Base-by-base conservation (phyloP, 371 early-diverging fungal species). In the Mucor circinelloides region DNA sequence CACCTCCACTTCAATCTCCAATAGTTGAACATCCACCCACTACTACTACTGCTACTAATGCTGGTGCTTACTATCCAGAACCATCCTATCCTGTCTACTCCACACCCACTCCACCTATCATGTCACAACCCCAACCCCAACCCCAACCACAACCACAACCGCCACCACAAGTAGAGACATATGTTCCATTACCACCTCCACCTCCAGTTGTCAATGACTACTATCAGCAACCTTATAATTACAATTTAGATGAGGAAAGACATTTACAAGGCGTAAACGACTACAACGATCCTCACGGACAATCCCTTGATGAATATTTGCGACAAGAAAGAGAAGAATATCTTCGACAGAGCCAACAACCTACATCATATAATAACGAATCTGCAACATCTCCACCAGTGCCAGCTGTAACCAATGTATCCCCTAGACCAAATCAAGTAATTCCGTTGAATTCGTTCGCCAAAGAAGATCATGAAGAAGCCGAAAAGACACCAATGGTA, bases 241-340 rank as follows among this genome's bases (percentile, higher is more conserved):
- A 52, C 27, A 15, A 38, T 54, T 17, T 36, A 23, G 48, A 63
- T 7, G 63, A 69, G 12, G 69, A 69, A 42, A 27, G 28, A 8
- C 25, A 69, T 15, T 23, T 64, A 0, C 40, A 56, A 21, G 56
- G 64, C 12, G 32, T 64, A 12, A 42, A 56, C 30, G 55, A 64
- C 21, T 63, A 57, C 40, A n/a, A 52, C 30, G 19, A 44, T 52
- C 52, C 52, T 52, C 52, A 52, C 9, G 38, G 31, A 30, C 54
- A 64, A 40, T 42, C 63, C 19, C 48, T 67, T 6, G 60, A 66
- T 42, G 61, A 38, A 3, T 71, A 66, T 13, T 40, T 71, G 21
- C 13, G 63, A 42, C 62, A 62, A 42, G 71, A 71, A 63, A 31
- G 71, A 60, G 67, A 63, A 54, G 71, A 71, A 44, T 71, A 70